A percentile compares a stretch with the other conserved stretches of the same genome.
phyloP scores from a whole-genome alignment of 257 asterid genomes.

The Cinchona pubescens region DNA sequence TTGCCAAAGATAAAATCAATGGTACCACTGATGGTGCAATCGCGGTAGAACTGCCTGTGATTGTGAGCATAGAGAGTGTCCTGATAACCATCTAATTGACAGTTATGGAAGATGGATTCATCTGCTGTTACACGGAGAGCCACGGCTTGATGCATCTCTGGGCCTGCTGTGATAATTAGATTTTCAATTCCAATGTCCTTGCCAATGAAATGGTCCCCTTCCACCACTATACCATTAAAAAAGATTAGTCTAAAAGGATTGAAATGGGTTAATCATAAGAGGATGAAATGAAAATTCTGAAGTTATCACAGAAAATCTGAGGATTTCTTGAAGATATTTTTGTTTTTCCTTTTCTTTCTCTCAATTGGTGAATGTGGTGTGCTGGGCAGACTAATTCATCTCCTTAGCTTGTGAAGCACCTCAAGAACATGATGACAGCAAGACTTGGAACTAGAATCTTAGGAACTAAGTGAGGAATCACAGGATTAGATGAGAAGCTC shows the following conservation, averaged over 20 bases:
- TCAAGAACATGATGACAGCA: background rate
- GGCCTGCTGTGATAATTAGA: conserved; percentile 66
- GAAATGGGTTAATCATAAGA: background rate
- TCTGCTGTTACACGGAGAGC: conserved; percentile 58
- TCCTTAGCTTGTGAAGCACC: background rate
- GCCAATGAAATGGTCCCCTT: conserved; percentile 38
- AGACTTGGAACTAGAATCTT: background rate
- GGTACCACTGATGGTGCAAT: conserved; percentile 58
- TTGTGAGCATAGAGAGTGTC: conserved; percentile 56
- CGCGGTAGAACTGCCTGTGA: conserved; percentile 49
- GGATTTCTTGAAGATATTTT: background rate
- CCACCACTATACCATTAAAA: conserved; percentile 21
- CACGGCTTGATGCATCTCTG: conserved; percentile 50
- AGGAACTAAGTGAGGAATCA: background rate
- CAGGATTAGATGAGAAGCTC: background rate
- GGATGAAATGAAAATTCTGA: no score
- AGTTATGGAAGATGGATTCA: conserved; percentile 40
- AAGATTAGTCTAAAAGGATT: background rate
- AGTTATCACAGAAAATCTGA: background rate
- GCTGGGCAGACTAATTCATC: background rate
- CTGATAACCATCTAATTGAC: conserved; percentile 49
- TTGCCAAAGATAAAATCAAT: conserved; percentile 61
- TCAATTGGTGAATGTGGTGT: background rate
- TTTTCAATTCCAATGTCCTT: conserved; percentile 57
- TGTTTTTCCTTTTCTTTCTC: no score